Evolutionary conservation across 2,329 filamentous ascomycete species (phyloP).

Genomic region (Cordyceps fumosorosea): DNA sequence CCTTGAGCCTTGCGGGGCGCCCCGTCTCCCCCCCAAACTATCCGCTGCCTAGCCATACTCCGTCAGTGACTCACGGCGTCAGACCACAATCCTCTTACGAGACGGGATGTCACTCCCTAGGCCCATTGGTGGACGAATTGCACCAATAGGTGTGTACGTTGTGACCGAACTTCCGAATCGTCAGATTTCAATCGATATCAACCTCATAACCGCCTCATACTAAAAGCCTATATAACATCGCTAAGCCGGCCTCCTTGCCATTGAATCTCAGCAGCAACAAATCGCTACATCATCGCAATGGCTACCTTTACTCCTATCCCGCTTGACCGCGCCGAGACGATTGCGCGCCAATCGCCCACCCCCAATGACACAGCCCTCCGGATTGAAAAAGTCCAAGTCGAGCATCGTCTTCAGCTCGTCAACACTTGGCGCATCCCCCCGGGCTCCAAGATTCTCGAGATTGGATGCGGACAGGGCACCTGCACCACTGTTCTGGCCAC

Average conservation of each 20-base stretch:
- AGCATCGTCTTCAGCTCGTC: conserved; percentile 31
- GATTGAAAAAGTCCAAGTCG: conserved; percentile 21
- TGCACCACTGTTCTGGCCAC: conserved; percentile 47
- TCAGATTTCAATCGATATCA: not conserved
- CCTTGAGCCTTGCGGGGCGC: not conserved
- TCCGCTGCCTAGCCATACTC: not conserved
- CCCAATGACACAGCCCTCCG: conserved; percentile 7
- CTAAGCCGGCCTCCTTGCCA: not conserved
- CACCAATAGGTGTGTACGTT: not conserved
- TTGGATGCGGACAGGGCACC: conserved; percentile 55
- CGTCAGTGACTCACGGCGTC: conserved; percentile 5
- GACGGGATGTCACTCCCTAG: not conserved
- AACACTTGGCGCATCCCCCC: conserved; percentile 29
- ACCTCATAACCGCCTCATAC: not conserved
- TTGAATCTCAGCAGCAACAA: not conserved
- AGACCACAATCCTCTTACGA: conserved; percentile 2
- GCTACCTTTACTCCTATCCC: conserved; percentile 8
- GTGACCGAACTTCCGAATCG: not conserved
- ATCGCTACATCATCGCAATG: conserved; percentile 1
- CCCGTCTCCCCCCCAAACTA: not conserved
- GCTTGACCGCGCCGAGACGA: conserved; percentile 4
- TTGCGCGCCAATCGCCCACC: conserved; percentile 11
- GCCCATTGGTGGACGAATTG: not conserved
- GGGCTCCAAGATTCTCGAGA: conserved; percentile 43
- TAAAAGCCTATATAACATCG: not conserved